A percentile compares a stretch with the other conserved stretches of the same genome.
phyloP scores from a whole-genome alignment of 345 rosid genomes.

The Hirschfeldia incana region DNA sequence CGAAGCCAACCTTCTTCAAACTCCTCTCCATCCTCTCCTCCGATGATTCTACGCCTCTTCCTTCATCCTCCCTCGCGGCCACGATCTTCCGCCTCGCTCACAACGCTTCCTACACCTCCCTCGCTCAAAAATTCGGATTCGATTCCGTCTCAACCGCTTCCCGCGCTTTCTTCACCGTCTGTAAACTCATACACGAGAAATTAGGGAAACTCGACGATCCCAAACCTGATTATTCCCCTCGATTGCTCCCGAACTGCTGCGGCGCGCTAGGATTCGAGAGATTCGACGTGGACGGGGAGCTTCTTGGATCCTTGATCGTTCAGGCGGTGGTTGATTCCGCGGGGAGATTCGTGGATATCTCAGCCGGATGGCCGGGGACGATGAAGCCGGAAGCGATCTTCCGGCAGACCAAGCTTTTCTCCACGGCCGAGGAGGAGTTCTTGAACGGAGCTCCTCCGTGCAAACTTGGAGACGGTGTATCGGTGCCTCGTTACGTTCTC shows the following conservation, averaged over 20 bases:
- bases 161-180: slow-evolving; percentile 60
- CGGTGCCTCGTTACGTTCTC: slow-evolving; percentile 58
- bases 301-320: slow-evolving; percentile 58
- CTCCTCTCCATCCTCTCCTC: slow-evolving; percentile 54
- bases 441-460: slow-evolving; percentile 50
- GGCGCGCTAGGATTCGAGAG: slow-evolving; percentile 67
- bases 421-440: slow-evolving; percentile 31
- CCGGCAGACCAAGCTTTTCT: slow-evolving; percentile 51
- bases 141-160: slow-evolving; percentile 55
- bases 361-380: slow-evolving; percentile 76
- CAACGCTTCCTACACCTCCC: slow-evolving; percentile 54
- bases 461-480: slow-evolving; percentile 46
- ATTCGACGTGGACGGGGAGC: slow-evolving; percentile 52
- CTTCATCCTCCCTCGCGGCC: slow-evolving; percentile 56
- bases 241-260: slow-evolving; percentile 68
- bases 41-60: slow-evolving; percentile 20
- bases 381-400: slow-evolving; percentile 55
- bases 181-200: slow-evolving; percentile 54
- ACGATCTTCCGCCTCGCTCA: slow-evolving; percentile 78
- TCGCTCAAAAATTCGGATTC: slow-evolving; percentile 49
- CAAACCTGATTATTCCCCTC: slow-evolving; percentile 55
- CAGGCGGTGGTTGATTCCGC: slow-evolving; percentile 77
- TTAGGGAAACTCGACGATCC: slow-evolving; percentile 48
- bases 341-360: slow-evolving; percentile 70
- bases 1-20: slow-evolving; percentile 46